These are phyloP conservation scores for Kalmanozyma brasiliensis DNA, from an alignment of 1,284 basidiomycete genomes.

Conservation along the genomic window DNA sequence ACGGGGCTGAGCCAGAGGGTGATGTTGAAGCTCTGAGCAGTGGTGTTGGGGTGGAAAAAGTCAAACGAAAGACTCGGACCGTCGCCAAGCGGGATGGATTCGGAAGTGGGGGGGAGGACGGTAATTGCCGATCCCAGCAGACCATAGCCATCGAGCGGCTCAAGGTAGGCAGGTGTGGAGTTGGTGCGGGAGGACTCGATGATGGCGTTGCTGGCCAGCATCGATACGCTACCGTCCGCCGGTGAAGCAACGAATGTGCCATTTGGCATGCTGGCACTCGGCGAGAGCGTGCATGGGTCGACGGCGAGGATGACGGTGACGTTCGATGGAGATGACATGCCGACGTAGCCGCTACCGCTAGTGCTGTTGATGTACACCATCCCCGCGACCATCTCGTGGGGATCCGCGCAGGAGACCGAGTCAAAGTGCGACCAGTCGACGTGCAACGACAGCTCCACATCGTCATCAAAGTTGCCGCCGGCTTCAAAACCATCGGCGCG, in stretches of 20 bases:
- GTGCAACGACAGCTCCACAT: conserved; percentile 14
- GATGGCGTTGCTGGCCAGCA: conserved; percentile 21
- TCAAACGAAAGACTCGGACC: conserved; percentile 28
- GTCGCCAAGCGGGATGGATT: conserved; percentile 13
- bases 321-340: conserved; percentile 25
- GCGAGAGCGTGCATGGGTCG: conserved; percentile 73
- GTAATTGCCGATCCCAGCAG: conserved; percentile 32
- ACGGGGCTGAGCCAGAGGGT: conserved; percentile 27
- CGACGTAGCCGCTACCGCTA: conserved; percentile 8
- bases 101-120: conserved; percentile 28
- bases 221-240: conserved; percentile 17
- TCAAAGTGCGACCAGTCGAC: conserved; percentile 24
- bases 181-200: conserved; percentile 60
- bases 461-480: conserved; percentile 29
- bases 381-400: conserved; percentile 12
- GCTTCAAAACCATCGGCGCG: conserved; percentile 17
- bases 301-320: conserved; percentile 24
- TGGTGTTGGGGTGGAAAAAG: conserved; percentile 11
- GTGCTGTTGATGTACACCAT: conserved; percentile 35
- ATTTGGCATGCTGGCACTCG: conserved; percentile 71
- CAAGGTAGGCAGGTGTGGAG: conserved; percentile 74
- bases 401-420: conserved; percentile 3
- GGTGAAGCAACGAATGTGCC: conserved; percentile 68
- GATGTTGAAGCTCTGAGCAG: conserved; percentile 28
- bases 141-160: conserved; percentile 69